Percentiles rank a stretch among this genome's conserved stretches.
Evolutionary conservation across 2,329 filamentous ascomycete species (phyloP).

Genomic region (Aspergillus flavus): DNA sequence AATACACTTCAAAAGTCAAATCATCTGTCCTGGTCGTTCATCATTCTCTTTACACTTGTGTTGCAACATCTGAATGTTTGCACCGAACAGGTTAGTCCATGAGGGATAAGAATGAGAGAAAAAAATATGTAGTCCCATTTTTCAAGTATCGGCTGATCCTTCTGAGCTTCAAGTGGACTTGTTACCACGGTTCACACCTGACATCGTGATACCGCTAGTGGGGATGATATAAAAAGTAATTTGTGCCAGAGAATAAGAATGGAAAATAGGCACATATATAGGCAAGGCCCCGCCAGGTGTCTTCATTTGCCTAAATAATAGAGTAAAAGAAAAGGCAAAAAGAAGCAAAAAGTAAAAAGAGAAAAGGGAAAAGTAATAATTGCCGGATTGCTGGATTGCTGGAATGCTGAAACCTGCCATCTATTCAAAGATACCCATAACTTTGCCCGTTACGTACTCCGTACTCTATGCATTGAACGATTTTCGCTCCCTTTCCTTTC

Average conservation of each 20-base stretch:
- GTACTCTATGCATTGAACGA: background rate
- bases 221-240: conserved; percentile 20
- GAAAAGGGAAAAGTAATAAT: background rate
- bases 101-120: background rate
- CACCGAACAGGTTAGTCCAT: background rate
- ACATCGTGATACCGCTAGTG: conserved; percentile 23
- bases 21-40: background rate
- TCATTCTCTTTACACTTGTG: background rate
- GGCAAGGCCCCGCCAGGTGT: background rate
- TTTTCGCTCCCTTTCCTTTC: background rate
- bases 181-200: conserved; percentile 19
- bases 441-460: background rate
- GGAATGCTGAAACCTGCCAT: background rate
- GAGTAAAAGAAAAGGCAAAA: background rate
- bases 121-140: background rate
- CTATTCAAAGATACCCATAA: background rate
- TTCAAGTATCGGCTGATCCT: background rate
- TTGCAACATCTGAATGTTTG: background rate
- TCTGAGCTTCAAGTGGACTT: background rate
- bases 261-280: background rate
- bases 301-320: background rate
- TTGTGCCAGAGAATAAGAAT: background rate
- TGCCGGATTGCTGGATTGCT: background rate
- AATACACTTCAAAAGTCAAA: background rate
- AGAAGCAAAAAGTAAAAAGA: background rate